Conservation (phyloP, 1,284 basidiomycete species). For the Retiboletus fuscus region DNA sequence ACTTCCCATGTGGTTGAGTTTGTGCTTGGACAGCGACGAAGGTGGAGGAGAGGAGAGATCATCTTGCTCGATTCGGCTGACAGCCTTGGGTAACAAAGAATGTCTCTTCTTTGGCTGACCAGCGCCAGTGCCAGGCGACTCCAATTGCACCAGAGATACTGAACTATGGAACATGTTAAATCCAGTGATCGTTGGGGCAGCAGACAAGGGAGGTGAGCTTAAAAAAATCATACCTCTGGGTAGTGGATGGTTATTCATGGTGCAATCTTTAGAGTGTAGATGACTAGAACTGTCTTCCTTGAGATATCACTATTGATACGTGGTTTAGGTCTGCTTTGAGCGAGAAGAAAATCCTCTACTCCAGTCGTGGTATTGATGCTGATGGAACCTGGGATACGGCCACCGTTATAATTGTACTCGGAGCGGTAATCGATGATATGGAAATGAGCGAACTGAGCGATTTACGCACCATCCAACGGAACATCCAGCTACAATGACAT, state of each 20-base stretch:
- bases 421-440: constrained; percentile 97
- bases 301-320: constrained; percentile 83
- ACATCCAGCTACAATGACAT: constrained; percentile 68
- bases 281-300: constrained; percentile 88
- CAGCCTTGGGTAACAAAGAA: constrained; percentile 71
- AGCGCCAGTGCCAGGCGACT: too few species aligned
- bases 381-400: constrained; percentile 91
- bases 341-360: constrained; percentile 86
- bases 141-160: too few species aligned
- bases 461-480: constrained; percentile 80
- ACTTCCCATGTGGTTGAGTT: constrained; percentile 70
- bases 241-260: constrained; percentile 92
- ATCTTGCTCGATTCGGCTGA: constrained; percentile 52
- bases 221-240: too few species aligned
- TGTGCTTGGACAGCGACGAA: constrained; percentile 74
- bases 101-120: too few species aligned
- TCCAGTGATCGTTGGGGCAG: too few species aligned
- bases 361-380: constrained; percentile 89
- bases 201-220: too few species aligned
- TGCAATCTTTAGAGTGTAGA: constrained; percentile 90
- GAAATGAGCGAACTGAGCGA: constrained; percentile 72
- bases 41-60: constrained; percentile 68
- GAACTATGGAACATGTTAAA: too few species aligned
- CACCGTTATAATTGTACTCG: constrained; percentile 95
- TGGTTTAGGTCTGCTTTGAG: constrained; percentile 74